Conservation (phyloP, 371 early-diverging fungal species). For the Apophysomyces trapeziformis region DNA sequence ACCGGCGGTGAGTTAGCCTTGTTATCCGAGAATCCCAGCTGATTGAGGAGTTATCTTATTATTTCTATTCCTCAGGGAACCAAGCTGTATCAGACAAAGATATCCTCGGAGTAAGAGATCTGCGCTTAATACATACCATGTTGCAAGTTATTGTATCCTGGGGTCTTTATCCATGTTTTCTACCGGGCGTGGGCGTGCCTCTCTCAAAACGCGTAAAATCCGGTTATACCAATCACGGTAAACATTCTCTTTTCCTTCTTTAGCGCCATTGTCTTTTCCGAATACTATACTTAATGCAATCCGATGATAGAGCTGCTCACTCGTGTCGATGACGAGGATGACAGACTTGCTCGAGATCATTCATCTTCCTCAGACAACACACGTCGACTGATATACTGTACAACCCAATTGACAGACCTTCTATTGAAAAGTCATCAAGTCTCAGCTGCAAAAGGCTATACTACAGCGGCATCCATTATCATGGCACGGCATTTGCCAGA, state of each 20-base stretch:
- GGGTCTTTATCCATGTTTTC: constrained; percentile 70
- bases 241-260: background rate
- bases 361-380: background rate
- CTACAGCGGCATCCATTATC: constrained; percentile 63
- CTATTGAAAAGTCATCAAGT: constrained; percentile 27
- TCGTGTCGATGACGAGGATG: background rate
- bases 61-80: background rate
- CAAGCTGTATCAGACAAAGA: constrained; percentile 38
- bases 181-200: constrained; percentile 72
- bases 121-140: constrained; percentile 67
- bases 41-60: background rate
- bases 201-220: constrained; percentile 62
- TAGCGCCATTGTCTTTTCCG: no score
- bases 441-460: constrained; percentile 44
- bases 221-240: constrained; percentile 54
- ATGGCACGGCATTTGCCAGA: constrained; percentile 64
- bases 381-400: constrained; percentile 15
- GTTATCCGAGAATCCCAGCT: background rate
- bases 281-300: no score
- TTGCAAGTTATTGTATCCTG: constrained; percentile 69
- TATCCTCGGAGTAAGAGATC: constrained; percentile 63
- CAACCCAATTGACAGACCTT: constrained; percentile 31
- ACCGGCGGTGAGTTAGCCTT: constrained; percentile 21
- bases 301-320: constrained; percentile 14
- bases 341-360: background rate